A percentile compares a stretch with the other conserved stretches of the same genome.
These are phyloP conservation scores for Cenchrus fungigraminus DNA, from an alignment of 176 grass and related monocot species.

Conservation along the genomic window DNA sequence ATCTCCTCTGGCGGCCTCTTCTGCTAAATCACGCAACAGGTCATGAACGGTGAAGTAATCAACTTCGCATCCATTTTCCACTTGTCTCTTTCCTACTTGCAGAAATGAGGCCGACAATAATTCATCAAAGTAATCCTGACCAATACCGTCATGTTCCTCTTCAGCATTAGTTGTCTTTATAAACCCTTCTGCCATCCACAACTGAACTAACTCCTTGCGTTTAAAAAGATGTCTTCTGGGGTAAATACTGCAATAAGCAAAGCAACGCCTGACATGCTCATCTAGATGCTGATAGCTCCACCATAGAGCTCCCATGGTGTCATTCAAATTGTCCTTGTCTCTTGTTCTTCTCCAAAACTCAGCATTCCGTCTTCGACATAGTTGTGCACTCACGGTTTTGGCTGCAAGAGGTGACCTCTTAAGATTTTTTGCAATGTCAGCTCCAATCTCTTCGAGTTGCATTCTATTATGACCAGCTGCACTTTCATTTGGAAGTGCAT, in stretches of 20 bases:
- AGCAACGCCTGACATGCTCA: slow-evolving; percentile 34
- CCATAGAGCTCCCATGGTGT: slow-evolving; percentile 34
- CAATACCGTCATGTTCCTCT: slow-evolving; percentile 3
- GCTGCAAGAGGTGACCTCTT: slow-evolving; percentile 40
- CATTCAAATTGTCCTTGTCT: slow-evolving; percentile 4
- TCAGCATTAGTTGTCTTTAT: not conserved
- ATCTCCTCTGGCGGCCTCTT: no score
- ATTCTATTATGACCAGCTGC: not conserved
- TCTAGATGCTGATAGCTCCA: slow-evolving; percentile 44
- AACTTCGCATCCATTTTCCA: not conserved
- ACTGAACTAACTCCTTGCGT: slow-evolving; percentile 12
- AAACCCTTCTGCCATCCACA: not conserved
- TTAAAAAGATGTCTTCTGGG: not conserved
- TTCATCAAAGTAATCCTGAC: slow-evolving; percentile 20
- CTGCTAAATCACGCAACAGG: no score
- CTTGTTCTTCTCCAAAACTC: slow-evolving; percentile 3
- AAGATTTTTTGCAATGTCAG: slow-evolving; percentile 6
- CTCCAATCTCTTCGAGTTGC: not conserved
- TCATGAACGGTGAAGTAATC: no score
- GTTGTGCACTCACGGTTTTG: not conserved
- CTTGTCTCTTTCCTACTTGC: not conserved
- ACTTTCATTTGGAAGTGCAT: not conserved
- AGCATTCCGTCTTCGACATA: not conserved
- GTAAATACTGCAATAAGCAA: slow-evolving; percentile 45
- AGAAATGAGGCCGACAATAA: slow-evolving; percentile 46